Evolutionary conservation across 306 rosid species (phyloP).

Genomic region (Senna siamea): DNA sequence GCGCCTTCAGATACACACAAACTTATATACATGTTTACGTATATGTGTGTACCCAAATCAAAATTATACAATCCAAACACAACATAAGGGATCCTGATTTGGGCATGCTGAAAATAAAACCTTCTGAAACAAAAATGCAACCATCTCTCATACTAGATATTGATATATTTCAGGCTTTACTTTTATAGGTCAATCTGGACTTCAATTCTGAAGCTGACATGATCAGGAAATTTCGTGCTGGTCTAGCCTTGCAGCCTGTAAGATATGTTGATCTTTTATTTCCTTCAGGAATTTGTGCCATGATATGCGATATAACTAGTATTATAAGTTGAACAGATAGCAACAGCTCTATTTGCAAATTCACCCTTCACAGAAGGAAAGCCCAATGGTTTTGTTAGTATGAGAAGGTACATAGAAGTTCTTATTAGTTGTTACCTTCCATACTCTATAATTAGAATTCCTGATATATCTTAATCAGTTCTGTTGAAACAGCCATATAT

Average conservation of each 20-base stretch:
- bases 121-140: conserved; percentile 15
- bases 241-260: conserved; percentile 97
- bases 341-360: conserved; percentile 97
- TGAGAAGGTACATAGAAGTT: conserved; percentile 73
- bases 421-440: conserved; percentile 32
- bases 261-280: conserved; percentile 44
- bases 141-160: conserved; percentile 23
- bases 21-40: no score
- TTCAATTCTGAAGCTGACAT: conserved; percentile 93
- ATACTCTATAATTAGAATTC: conserved; percentile 13
- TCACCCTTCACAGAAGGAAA: conserved; percentile 96
- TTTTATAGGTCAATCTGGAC: conserved; percentile 89
- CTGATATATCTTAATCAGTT: conserved; percentile 31
- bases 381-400: conserved; percentile 93
- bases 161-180: conserved; percentile 33
- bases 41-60: no score
- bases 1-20: no score
- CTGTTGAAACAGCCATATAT: conserved; percentile 72
- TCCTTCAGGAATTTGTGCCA: conserved; percentile 22
- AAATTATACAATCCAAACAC: no score
- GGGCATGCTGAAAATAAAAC: conserved; percentile 33
- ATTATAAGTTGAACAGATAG: conserved; percentile 70
- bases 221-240: conserved; percentile 93
- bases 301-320: conserved; percentile 39
- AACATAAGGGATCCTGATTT: conserved; percentile 11